Evolutionary conservation across 2,329 filamentous ascomycete species (phyloP).

Genomic region (Colletotrichum eleusines): DNA sequence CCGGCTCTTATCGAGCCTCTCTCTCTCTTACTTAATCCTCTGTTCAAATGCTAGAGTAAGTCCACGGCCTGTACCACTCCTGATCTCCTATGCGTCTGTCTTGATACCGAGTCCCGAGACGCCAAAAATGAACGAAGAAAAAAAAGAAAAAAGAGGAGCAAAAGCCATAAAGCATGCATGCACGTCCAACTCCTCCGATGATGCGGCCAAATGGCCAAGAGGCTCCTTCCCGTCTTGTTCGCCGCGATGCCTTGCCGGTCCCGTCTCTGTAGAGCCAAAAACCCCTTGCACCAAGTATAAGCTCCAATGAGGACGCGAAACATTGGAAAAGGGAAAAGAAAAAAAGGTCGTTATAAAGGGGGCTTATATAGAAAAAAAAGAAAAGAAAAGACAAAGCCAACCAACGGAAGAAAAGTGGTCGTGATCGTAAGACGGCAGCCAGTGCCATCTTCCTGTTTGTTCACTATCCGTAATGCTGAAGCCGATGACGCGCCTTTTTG

Average conservation of each 20-base stretch:
- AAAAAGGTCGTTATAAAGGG: no score
- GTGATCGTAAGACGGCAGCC: slow-evolving; percentile 31
- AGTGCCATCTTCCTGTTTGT: slow-evolving; percentile 24
- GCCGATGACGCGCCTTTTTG: neutral
- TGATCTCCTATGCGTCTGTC: neutral
- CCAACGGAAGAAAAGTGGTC: neutral
- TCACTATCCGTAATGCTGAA: neutral
- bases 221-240: neutral
- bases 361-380: neutral
- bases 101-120: neutral
- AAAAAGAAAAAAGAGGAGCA: neutral
- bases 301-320: neutral
- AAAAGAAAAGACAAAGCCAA: neutral
- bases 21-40: no score
- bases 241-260: slow-evolving; percentile 20
- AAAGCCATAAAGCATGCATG: neutral
- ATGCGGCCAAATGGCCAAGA: neutral
- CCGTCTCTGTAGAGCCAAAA: slow-evolving; percentile 16
- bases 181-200: neutral
- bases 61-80: neutral
- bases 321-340: no score
- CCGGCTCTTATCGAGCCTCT: neutral
- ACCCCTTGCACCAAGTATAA: neutral
- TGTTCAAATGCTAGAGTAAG: neutral
- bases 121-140: neutral